Conservation (phyloP, 2,329 filamentous ascomycete genomes). For the Arthroderma uncinatum region DNA sequence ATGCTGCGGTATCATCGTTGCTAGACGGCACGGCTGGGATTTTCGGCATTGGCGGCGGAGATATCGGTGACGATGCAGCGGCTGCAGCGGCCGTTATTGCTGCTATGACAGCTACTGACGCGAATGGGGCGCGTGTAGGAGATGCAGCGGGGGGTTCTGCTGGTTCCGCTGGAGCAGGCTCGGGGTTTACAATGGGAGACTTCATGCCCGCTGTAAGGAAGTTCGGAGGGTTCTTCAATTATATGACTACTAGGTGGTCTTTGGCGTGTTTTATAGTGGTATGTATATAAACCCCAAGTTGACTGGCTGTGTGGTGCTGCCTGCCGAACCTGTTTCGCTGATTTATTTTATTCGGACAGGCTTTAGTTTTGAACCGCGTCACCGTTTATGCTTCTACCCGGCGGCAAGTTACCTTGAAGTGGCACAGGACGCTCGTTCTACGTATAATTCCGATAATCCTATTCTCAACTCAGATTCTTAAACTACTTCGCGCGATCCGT, state of each 20-base stretch:
- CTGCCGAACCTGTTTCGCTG: not conserved
- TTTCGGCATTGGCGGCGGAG: conserved; percentile 2
- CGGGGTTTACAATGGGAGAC: conserved; percentile 32
- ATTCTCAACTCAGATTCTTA: conserved; percentile 56
- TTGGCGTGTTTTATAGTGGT: conserved; percentile 72
- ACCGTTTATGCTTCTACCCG: conserved; percentile 87
- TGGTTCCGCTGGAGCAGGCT: conserved; percentile 9
- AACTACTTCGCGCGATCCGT: conserved; percentile 70
- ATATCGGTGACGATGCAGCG: conserved; percentile 1
- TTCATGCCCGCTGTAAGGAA: conserved; percentile 49
- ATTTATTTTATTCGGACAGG: conserved; percentile 38
- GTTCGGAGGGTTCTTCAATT: conserved; percentile 77
- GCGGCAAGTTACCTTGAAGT: conserved; percentile 63
- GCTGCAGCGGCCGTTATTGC: conserved; percentile 8
- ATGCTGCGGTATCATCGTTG: conserved; percentile 7
- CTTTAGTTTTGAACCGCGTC: conserved; percentile 78
- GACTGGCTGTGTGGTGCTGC: not conserved
- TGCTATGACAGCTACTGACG: conserved; percentile 28
- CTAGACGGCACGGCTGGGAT: conserved; percentile 8
- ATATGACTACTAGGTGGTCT: conserved; percentile 86
- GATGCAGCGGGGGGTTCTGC: conserved; percentile 24
- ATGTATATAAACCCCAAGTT: conserved; percentile 18
- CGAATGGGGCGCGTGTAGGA: conserved; percentile 19
- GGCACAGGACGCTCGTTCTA: conserved; percentile 58
- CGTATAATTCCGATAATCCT: conserved; percentile 61